A percentile compares a stretch with the other conserved stretches of the same genome.
Evolutionary conservation across 768 basidiomycete species (phyloP).

Genomic region (Boletus edulis): DNA sequence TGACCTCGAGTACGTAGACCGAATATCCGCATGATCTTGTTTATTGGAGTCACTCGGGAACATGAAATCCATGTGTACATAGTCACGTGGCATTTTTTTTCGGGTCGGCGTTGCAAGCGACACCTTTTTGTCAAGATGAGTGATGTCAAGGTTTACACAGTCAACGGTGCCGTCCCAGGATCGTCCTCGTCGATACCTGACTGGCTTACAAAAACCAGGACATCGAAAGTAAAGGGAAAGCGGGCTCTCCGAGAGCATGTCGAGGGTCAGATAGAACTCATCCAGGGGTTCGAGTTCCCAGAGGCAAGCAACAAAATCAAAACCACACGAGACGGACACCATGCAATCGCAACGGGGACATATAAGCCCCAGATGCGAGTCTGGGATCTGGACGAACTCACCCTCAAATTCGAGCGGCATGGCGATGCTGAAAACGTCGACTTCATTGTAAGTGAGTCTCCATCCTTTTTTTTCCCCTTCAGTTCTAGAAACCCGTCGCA

Average conservation of each 20-base stretch:
- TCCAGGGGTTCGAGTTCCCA: slow-evolving; percentile 96
- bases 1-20: slow-evolving; percentile 19
- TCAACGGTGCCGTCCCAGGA: slow-evolving; percentile 86
- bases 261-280: slow-evolving; percentile 84
- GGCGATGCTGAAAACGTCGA: slow-evolving; percentile 97
- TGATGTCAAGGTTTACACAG: slow-evolving; percentile 86
- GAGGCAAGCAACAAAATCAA: slow-evolving; percentile 92
- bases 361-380: slow-evolving; percentile 98
- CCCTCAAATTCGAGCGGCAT: slow-evolving; percentile 94
- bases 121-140: slow-evolving; percentile 19
- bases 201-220: slow-evolving; percentile 81
- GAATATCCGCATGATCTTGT: slow-evolving; percentile 18
- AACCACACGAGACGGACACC: slow-evolving; percentile 87
- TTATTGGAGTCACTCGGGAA: not conserved
- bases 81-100: slow-evolving; percentile 17
- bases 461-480: not conserved
- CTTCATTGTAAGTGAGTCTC: slow-evolving; percentile 82
- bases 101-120: no score
- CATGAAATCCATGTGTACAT: not conserved
- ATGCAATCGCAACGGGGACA: slow-evolving; percentile 91
- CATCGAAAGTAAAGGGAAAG: slow-evolving; percentile 53
- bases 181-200: slow-evolving; percentile 92
- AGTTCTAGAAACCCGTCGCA: not conserved
- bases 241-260: slow-evolving; percentile 67
- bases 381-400: slow-evolving; percentile 91